These are phyloP conservation scores for Yamadazyma epiphylla DNA, from an alignment of 1,139 yeast species.

Conservation along the genomic window DNA sequence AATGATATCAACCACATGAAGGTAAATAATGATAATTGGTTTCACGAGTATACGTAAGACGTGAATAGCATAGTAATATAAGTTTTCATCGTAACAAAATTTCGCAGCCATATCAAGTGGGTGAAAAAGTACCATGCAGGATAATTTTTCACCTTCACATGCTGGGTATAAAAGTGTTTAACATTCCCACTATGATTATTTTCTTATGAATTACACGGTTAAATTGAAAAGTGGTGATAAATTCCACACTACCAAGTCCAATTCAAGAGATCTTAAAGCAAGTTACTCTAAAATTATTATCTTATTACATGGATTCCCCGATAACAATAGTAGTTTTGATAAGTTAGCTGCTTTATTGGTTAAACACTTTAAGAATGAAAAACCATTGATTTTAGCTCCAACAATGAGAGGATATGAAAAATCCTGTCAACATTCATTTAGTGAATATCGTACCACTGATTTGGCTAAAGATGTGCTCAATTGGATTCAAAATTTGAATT, in stretches of 20 bases:
- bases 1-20: constrained; percentile 24
- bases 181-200: no score
- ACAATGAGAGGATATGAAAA: constrained; percentile 40
- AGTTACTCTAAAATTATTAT: constrained; percentile 26
- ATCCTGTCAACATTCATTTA: constrained; percentile 26
- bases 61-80: no score
- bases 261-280: constrained; percentile 6
- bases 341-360: constrained; percentile 18
- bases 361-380: constrained; percentile 15
- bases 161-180: no score
- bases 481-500: constrained; percentile 23
- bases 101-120: no score
- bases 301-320: constrained; percentile 44
- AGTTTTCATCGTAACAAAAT: no score
- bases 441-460: constrained; percentile 25
- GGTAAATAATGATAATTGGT: constrained; percentile 25
- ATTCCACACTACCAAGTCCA: constrained; percentile 10
- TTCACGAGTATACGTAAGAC: constrained; percentile 11
- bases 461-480: constrained; percentile 34
- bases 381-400: constrained; percentile 32
- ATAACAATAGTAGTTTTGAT: constrained; percentile 28
- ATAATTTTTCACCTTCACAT: no score
- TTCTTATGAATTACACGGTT: constrained; percentile 5
- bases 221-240: constrained; percentile 8
- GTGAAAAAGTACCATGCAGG: no score